These are phyloP conservation scores for Aspergillus sp. DNA, from an alignment of 2,329 filamentous ascomycete genomes.

Conservation along the genomic window DNA sequence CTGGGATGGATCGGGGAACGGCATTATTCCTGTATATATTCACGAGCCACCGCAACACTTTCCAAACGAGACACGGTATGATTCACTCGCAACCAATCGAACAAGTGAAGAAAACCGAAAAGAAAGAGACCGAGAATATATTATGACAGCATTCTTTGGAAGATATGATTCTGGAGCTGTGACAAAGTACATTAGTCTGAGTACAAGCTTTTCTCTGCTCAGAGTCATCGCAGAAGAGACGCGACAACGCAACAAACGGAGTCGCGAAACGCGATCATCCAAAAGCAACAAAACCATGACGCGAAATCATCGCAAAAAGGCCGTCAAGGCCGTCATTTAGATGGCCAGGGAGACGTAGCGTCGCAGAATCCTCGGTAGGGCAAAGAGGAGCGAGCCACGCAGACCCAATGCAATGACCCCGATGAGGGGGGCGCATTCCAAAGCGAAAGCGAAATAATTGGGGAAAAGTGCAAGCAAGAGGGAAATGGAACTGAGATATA, in stretches of 20 bases:
- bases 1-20: constrained; percentile 34
- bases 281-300: constrained; percentile 11
- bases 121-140: constrained; percentile 6
- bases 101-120: constrained; percentile 15
- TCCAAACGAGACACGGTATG: constrained; percentile 11
- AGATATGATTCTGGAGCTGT: constrained; percentile 8
- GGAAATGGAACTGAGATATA: constrained; percentile 8
- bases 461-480: constrained; percentile 1
- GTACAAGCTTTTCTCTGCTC: not conserved
- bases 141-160: constrained; percentile 35
- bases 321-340: not conserved
- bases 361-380: not conserved
- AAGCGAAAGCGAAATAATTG: not conserved
- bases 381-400: constrained; percentile 6
- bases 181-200: constrained; percentile 16
- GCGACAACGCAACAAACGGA: constrained; percentile 15
- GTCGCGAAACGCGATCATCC: constrained; percentile 11
- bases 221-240: constrained; percentile 10
- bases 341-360: not conserved
- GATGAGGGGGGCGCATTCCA: constrained; percentile 10
- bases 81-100: constrained; percentile 22
- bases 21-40: constrained; percentile 27
- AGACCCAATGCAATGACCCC: constrained; percentile 7
- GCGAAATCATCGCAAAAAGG: constrained; percentile 9
- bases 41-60: constrained; percentile 3